phyloP scores from a whole-genome alignment of 169 alveolate species.

The Blepharisma undulans region DNA sequence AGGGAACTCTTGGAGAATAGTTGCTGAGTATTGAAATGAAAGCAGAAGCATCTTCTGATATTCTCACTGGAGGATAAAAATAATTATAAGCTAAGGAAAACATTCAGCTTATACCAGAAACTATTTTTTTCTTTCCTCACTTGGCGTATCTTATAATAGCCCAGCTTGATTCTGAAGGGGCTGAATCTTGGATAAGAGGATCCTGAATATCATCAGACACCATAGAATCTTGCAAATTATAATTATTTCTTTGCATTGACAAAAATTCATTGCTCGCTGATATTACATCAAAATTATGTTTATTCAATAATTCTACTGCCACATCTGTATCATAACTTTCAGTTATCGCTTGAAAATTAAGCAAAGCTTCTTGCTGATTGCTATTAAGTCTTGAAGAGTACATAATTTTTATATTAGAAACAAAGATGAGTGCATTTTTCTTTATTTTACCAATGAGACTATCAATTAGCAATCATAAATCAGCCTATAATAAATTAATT shows the following conservation, averaged over 20 bases:
- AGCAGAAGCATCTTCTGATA: background rate
- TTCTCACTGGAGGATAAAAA: background rate
- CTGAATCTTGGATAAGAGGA: background rate
- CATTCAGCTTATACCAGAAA: background rate
- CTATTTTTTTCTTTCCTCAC: background rate
- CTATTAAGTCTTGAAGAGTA: background rate
- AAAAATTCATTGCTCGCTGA: background rate
- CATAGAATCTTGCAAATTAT: background rate
- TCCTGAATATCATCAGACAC: background rate
- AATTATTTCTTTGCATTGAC: background rate
- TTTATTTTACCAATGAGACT: background rate
- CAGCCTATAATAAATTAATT: too few species aligned
- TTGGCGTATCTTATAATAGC: background rate
- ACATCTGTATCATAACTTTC: background rate
- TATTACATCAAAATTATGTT: background rate
- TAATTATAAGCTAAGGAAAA: background rate
- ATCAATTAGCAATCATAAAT: too few species aligned
- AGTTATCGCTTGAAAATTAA: constrained; percentile 22
- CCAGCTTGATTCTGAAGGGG: background rate
- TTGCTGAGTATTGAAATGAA: background rate
- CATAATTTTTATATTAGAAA: background rate
- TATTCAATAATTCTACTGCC: background rate
- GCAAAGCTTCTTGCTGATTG: constrained; percentile 16
- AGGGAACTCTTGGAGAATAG: background rate
- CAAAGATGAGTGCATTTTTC: background rate